These are phyloP conservation scores for Kazachstania sp. DNA, from an alignment of 1,139 yeast species.

Conservation along the genomic window DNA sequence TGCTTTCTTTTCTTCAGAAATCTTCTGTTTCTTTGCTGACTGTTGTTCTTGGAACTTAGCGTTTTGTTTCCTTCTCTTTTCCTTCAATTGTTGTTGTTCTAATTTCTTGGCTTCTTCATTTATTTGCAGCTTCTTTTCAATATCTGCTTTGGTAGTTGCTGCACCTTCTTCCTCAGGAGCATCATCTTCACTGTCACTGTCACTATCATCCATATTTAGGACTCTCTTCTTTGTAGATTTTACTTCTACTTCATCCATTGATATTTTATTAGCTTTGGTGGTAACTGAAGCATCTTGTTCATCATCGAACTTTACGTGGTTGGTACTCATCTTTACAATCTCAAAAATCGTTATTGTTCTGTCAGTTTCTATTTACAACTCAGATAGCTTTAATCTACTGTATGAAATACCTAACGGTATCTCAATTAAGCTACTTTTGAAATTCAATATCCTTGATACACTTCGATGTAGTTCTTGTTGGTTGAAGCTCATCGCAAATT, in stretches of 20 bases:
- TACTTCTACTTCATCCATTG: neutral
- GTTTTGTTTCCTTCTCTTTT: conserved; percentile 45
- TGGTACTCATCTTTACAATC: neutral
- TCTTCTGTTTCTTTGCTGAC: conserved; percentile 26
- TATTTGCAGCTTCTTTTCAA: conserved; percentile 35
- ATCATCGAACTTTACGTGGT: conserved; percentile 18
- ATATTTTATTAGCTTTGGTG: neutral
- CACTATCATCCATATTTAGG: conserved; percentile 16
- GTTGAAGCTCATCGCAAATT: neutral
- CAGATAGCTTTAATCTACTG: no score
- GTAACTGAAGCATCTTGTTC: conserved; percentile 11
- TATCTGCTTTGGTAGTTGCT: conserved; percentile 23
- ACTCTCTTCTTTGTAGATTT: neutral
- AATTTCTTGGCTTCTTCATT: conserved; percentile 32
- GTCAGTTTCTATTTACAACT: no score
- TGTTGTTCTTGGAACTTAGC: conserved; percentile 41
- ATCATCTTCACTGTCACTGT: conserved; percentile 27
- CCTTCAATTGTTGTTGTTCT: conserved; percentile 36
- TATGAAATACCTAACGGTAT: no score
- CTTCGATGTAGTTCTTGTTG: no score
- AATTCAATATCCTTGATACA: no score
- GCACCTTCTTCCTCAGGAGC: conserved; percentile 36
- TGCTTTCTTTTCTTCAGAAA: conserved; percentile 32
- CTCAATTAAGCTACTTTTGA: no score
- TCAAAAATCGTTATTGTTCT: no score